phyloP scores from a whole-genome alignment of 768 basidiomycete species.

The Hydnum rufescens region DNA sequence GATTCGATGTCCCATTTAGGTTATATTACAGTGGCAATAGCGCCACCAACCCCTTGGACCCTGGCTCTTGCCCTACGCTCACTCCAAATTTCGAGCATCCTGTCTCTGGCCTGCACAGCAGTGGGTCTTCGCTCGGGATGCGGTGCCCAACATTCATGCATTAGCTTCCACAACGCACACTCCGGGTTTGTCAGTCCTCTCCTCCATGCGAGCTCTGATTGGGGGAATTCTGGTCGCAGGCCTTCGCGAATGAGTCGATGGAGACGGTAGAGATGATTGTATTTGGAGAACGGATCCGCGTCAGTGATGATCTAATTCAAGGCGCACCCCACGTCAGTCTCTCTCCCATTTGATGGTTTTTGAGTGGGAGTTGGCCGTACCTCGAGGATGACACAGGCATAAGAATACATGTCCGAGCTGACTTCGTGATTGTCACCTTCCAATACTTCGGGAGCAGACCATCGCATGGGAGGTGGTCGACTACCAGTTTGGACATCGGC shows the following conservation, averaged over 20 bases:
- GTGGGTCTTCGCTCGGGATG: background rate
- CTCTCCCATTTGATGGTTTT: background rate
- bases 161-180: background rate
- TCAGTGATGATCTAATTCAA: background rate
- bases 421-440: background rate
- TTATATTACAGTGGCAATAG: too few species aligned
- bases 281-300: background rate
- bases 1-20: too few species aligned
- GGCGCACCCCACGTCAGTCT: background rate
- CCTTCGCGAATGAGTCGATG: background rate
- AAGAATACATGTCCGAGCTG: background rate
- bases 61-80: too few species aligned
- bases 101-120: background rate
- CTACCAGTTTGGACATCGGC: background rate
- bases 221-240: background rate
- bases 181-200: background rate
- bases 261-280: background rate
- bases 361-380: background rate
- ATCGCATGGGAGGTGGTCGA: background rate
- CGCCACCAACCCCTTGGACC: too few species aligned
- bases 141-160: background rate
- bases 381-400: background rate
- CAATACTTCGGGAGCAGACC: slow-evolving; percentile 3
- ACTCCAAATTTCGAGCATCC: background rate
- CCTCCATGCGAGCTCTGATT: background rate